Evolutionary conservation across 805 yeast genomes (phyloP).

Genomic region (Lipomyces starkeyi): DNA sequence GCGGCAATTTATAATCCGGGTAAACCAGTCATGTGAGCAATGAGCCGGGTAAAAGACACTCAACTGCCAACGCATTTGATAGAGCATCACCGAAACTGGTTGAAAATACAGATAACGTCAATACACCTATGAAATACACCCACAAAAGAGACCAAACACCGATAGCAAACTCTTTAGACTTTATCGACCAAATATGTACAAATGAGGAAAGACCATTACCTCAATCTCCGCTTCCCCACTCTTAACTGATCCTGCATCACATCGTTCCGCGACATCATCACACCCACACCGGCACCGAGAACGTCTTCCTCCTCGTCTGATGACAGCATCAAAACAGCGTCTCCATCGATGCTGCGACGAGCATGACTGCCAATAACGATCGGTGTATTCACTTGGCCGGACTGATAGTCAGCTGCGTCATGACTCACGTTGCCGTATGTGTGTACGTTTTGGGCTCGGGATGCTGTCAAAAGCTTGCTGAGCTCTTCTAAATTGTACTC

Average conservation of each 20-base stretch:
- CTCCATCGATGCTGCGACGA: conserved; percentile 31
- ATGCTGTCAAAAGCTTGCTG: conserved; percentile 4
- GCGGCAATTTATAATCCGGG: neutral
- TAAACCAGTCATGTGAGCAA: neutral
- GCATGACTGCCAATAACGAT: conserved; percentile 24
- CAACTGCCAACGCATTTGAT: neutral
- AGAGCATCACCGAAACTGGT: too few relatives aligned
- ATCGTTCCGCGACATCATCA: conserved; percentile 11
- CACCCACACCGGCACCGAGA: conserved; percentile 30
- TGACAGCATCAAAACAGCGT: conserved; percentile 16
- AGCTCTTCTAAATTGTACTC: conserved; percentile 34
- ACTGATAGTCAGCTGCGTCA: conserved; percentile 13
- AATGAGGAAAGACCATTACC: neutral
- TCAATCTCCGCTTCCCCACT: neutral
- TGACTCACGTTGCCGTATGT: conserved; percentile 1
- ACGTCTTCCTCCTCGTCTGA: conserved; percentile 28
- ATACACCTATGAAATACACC: neutral
- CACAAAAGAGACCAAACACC: neutral
- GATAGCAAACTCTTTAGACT: too few relatives aligned
- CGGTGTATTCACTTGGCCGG: conserved; percentile 2
- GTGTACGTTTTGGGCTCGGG: neutral
- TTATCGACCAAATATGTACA: too few relatives aligned
- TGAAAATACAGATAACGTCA: neutral
- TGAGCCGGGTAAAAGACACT: neutral
- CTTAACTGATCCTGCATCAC: neutral